phyloP scores from a whole-genome alignment of 768 basidiomycete species.

The Phanerochaete carnosa region DNA sequence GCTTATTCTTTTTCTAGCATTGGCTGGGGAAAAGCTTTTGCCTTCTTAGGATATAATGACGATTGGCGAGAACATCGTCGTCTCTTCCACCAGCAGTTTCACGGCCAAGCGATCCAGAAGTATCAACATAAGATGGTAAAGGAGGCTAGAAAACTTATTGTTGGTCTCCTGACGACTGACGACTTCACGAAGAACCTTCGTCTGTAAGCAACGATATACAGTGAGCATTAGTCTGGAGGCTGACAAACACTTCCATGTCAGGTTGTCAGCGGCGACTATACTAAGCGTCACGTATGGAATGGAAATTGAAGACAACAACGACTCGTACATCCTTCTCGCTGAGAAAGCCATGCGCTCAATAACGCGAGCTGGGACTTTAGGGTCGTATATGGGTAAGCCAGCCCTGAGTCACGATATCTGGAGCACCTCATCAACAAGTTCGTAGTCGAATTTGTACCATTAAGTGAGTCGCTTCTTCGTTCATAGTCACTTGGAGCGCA shows the following conservation, averaged over 20 bases:
- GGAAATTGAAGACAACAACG: constrained; percentile 12
- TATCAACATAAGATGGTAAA: constrained; percentile 15
- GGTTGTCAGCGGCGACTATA: constrained; percentile 13
- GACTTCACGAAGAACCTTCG: constrained; percentile 14
- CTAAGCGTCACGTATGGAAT: constrained; percentile 14
- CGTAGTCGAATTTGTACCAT: constrained; percentile 10
- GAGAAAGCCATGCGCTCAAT: constrained; percentile 8
- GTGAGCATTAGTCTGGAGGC: not conserved
- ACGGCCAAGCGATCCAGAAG: not conserved
- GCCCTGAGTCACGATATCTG: not conserved
- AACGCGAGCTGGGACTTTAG: constrained; percentile 2
- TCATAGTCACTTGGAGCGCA: not conserved
- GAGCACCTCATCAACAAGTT: not conserved
- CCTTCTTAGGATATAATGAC: not conserved
- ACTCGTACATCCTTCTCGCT: constrained; percentile 14
- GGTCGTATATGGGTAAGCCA: constrained; percentile 3
- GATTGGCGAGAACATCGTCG: constrained; percentile 2
- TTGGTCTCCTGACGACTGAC: constrained; percentile 21
- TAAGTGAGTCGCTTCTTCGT: not conserved
- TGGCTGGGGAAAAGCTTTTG: not conserved
- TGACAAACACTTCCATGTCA: not conserved
- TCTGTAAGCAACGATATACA: not conserved
- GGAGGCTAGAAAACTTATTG: constrained; percentile 25
- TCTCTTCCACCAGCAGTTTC: constrained; percentile 4
- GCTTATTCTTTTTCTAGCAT: not conserved